These are phyloP conservation scores for Terfezia claveryi DNA, from an alignment of 495 filamentous ascomycete genomes.

Conservation along the genomic window DNA sequence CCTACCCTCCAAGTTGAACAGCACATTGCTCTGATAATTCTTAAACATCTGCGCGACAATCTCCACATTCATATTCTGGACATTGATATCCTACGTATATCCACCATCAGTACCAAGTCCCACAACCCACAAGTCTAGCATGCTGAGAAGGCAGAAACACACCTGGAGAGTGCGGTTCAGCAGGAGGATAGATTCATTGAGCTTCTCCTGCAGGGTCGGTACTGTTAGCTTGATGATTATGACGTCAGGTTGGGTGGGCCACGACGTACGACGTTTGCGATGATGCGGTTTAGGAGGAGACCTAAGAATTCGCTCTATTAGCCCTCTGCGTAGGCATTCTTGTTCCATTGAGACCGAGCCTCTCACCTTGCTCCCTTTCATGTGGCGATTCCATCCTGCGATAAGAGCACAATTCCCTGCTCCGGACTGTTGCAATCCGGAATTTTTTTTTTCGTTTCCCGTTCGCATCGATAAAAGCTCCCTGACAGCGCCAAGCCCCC, in stretches of 20 bases:
- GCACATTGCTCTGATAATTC: slow-evolving; percentile 94
- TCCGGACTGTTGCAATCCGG: too few relatives aligned
- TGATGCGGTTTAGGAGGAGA: slow-evolving; percentile 77
- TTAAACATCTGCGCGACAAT: slow-evolving; percentile 99
- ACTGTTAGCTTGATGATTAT: background rate
- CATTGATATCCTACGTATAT: slow-evolving; percentile 66
- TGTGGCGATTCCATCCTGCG: slow-evolving; percentile 60
- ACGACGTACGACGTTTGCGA: slow-evolving; percentile 62
- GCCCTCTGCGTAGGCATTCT: background rate
- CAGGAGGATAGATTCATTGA: slow-evolving; percentile 80
- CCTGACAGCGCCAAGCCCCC: too few relatives aligned
- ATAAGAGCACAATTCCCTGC: too few relatives aligned
- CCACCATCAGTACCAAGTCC: background rate
- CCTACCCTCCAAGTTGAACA: slow-evolving; percentile 90
- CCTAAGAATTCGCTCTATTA: slow-evolving; percentile 21
- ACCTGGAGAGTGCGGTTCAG: slow-evolving; percentile 86
- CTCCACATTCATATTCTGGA: slow-evolving; percentile 96
- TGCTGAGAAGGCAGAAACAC: slow-evolving; percentile 4
- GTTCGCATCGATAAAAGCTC: too few relatives aligned
- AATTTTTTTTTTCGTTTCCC: too few relatives aligned
- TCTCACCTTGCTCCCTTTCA: slow-evolving; percentile 62
- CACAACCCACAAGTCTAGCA: background rate
- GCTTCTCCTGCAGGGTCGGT: slow-evolving; percentile 59
- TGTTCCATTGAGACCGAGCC: background rate
- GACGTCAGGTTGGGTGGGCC: slow-evolving; percentile 19